phyloP scores from a whole-genome alignment of 1,284 basidiomycete species.

The Peniophora sp. region DNA sequence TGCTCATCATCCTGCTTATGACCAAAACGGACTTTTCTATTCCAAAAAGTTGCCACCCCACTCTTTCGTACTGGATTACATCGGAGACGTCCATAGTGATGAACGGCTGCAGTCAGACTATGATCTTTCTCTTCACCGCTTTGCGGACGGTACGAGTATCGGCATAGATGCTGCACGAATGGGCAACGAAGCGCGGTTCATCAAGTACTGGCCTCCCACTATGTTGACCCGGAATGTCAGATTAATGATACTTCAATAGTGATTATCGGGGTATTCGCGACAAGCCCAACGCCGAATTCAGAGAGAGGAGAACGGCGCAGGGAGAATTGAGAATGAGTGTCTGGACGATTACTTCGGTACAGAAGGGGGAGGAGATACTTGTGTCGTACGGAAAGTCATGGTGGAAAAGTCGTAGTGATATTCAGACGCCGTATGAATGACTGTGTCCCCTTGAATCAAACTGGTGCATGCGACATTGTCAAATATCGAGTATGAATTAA shows the following conservation, averaged over 20 bases:
- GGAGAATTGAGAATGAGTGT: constrained; percentile 76
- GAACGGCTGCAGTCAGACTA: constrained; percentile 71
- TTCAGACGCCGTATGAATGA: constrained; percentile 4
- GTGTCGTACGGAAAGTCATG: constrained; percentile 93
- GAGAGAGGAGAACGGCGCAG: constrained; percentile 41
- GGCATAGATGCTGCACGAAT: constrained; percentile 67
- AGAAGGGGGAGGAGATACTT: constrained; percentile 79
- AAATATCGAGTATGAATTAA: too few relatives aligned
- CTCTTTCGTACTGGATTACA: constrained; percentile 72
- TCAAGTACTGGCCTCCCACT: too few relatives aligned
- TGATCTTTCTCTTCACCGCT: constrained; percentile 73
- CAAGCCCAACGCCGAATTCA: constrained; percentile 72
- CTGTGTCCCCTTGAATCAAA: too few relatives aligned
- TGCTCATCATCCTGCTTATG: constrained; percentile 64
- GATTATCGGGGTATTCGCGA: constrained; percentile 72
- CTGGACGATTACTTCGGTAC: constrained; percentile 57
- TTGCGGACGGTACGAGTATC: constrained; percentile 42
- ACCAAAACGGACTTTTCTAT: constrained; percentile 81
- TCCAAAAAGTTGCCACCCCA: constrained; percentile 57
- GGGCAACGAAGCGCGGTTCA: constrained; percentile 84
- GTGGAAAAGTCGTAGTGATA: constrained; percentile 40
- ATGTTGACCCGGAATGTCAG: too few relatives aligned
- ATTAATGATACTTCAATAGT: constrained; percentile 35
- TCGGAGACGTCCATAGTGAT: constrained; percentile 79
- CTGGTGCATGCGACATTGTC: too few relatives aligned